Evolutionary conservation across 148 eudicot species (phyloP), one percentile per base, ranked within the genome.

Genomic region (Rhododendron mucronatum): DNA sequence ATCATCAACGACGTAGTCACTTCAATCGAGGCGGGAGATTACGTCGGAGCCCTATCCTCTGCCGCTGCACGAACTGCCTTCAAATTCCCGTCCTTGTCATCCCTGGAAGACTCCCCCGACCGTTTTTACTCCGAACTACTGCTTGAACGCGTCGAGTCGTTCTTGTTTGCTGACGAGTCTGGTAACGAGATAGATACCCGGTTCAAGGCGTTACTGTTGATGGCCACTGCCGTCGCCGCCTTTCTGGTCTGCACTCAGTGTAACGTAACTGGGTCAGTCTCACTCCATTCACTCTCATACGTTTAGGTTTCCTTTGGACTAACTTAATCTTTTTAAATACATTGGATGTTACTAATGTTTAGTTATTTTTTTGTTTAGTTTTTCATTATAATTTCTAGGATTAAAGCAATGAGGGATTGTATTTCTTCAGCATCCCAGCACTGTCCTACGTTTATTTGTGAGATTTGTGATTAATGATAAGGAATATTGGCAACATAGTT

Each of bases 181-280:
- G 88, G 23, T 44, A 91, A 88, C 50, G 78, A 41, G 82, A 55
- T 61, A 23, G 89, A 88, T 13, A 82, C 44, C 78, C 41, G 84
- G 51, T 88, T 37, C 7, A 89, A 87, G 84, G 88, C 85, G 18
- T 82, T 96, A 82, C 53, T 94, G 18, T 88, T 93, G 48, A 86
- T 92, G 90, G 89, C 92, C 0, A 28, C 92, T 81, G 97, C 94
- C 33, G 93, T 95, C 69, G 91, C 97, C 4, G 92, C 99, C 82
- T 87, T 95, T 78, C 94, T 95, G 39, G 97, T 94, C 41, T 96
- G 95, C 85, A 86, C 89, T 73, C 99, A 96, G 90, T 89, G 92
- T 63, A 94, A 92, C 71, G 12, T 96, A 45, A 95, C 91, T 33
- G 98, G 98, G 98, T 95, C 26, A 85, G 94, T 91, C 11, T 6